phyloP scores from a whole-genome alignment of 2,329 filamentous ascomycete genomes.

The Colletotrichum caudatum region DNA sequence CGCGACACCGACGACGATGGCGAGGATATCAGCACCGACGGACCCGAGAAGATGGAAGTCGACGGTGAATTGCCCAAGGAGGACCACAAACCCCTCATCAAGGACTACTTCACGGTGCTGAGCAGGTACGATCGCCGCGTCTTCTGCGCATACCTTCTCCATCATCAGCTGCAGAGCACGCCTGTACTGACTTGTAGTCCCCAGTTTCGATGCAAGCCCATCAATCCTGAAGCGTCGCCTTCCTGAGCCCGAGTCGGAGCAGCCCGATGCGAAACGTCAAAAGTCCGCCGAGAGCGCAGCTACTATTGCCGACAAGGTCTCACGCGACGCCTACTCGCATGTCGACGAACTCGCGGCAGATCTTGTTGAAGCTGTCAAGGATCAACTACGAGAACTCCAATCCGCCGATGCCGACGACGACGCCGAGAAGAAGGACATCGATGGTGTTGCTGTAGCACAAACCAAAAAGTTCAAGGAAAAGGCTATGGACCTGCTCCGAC shows the following conservation, averaged over 20 bases:
- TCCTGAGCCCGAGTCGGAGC: slow-evolving; percentile 57
- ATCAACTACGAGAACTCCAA: slow-evolving; percentile 62
- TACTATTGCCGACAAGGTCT: slow-evolving; percentile 66
- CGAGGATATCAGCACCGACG: slow-evolving; percentile 50
- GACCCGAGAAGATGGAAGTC: slow-evolving; percentile 45
- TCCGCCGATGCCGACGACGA: slow-evolving; percentile 47
- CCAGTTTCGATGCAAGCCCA: slow-evolving; percentile 66
- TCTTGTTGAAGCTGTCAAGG: slow-evolving; percentile 61
- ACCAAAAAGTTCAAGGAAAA: slow-evolving; percentile 71
- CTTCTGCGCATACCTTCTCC: neutral
- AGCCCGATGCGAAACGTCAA: slow-evolving; percentile 71
- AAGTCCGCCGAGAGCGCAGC: slow-evolving; percentile 62
- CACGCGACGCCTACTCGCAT: slow-evolving; percentile 64
- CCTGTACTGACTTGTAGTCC: slow-evolving; percentile 48
- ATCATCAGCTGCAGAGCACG: neutral
- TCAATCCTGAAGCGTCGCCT: slow-evolving; percentile 68
- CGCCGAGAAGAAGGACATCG: slow-evolving; percentile 47
- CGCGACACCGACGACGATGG: slow-evolving; percentile 63
- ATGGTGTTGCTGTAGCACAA: slow-evolving; percentile 53
- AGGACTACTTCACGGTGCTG: slow-evolving; percentile 54
- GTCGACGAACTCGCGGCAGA: slow-evolving; percentile 75
- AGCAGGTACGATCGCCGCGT: slow-evolving; percentile 50
- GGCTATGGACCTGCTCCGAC: slow-evolving; percentile 71
- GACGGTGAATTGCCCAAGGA: slow-evolving; percentile 46
- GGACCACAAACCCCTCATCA: slow-evolving; percentile 53